Base-by-base conservation (phyloP, 371 early-diverging fungal genomes). In the Mortierella sp. region DNA sequence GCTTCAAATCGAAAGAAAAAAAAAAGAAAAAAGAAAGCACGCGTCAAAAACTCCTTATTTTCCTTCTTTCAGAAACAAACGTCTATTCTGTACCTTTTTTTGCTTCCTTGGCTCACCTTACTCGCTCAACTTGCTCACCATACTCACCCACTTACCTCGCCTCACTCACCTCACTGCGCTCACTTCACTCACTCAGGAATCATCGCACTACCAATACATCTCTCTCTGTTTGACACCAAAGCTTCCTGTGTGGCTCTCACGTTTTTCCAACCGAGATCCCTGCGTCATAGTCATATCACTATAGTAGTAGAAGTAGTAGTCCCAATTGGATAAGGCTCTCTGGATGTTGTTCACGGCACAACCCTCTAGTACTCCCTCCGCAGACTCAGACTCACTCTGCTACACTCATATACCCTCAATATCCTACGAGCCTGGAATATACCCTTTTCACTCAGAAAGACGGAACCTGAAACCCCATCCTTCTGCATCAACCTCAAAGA, bases 301-400 rank as follows among this genome's bases (percentile, higher is more conserved):
- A n/a, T 4, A 7, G 6, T 16, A 16, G 50, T 50, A 41, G 50
- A 0, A 7, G 6, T 16, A 16, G 50, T 50, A 41, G 50, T 50
- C 55, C 28, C 10, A 55, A 50, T 50, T 58, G 60, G 62, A 45
- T 62, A 62, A 22, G 10, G 33, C 22, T 55, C 36, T 36, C 40
- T 48, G 58, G 60, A 67, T 67, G 68, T 67, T 70, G 68, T 67
- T 70, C 63, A 22, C 57, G 21, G n/a, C 70, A 21, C 70, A 45
- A 21, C 70, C 70, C 21, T 21, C 57, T n/a, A 43, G 21, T 41
- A 21, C 45, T 47, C 36, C 33, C 32, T 43, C 61, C 24, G n/a
- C 32, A 19, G 70, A 70, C 58, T 28, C 48, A 21, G 36, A 58
- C 21, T 47, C 70, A 28, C 55, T 52, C 36, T 47, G 32, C 47